A percentile compares a stretch with the other conserved stretches of the same genome.
These are phyloP conservation scores for Phytophthora parvispora DNA, from an alignment of 352 stramenopile species.

Conservation along the genomic window DNA sequence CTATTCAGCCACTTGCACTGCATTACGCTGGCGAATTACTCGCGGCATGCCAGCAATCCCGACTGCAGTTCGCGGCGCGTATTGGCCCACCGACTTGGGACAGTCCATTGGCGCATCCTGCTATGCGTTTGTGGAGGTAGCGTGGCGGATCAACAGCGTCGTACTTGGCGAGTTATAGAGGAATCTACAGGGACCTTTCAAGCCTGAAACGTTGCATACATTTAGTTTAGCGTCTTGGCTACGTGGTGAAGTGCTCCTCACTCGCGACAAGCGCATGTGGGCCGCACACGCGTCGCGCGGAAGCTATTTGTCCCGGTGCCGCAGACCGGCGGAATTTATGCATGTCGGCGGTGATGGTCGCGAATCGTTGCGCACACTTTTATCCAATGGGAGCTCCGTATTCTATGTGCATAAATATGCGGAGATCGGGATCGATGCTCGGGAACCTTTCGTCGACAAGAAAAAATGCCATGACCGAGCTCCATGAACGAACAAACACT, in stretches of 20 bases:
- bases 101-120: constrained; percentile 10
- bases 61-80: not conserved
- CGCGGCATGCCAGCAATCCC: not conserved
- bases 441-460: no score
- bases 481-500: no score
- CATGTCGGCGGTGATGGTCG: constrained; percentile 11
- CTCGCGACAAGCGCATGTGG: not conserved
- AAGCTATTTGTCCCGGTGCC: constrained; percentile 44
- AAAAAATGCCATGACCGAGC: no score
- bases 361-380: constrained; percentile 20
- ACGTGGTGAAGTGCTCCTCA: not conserved
- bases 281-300: constrained; percentile 24
- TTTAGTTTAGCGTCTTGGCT: constrained; percentile 6
- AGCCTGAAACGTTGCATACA: not conserved
- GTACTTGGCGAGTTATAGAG: not conserved
- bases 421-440: not conserved
- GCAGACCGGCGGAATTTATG: constrained; percentile 32
- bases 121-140: constrained; percentile 29
- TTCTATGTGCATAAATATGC: not conserved
- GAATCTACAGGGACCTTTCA: not conserved
- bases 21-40: not conserved
- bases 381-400: not conserved
- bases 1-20: not conserved
- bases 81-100: constrained; percentile 6
- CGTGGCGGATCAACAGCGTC: not conserved